Percentiles rank a stretch among this genome's conserved stretches.
Conservation (phyloP, 345 rosid species). For the Capsella bursapastoris region DNA sequence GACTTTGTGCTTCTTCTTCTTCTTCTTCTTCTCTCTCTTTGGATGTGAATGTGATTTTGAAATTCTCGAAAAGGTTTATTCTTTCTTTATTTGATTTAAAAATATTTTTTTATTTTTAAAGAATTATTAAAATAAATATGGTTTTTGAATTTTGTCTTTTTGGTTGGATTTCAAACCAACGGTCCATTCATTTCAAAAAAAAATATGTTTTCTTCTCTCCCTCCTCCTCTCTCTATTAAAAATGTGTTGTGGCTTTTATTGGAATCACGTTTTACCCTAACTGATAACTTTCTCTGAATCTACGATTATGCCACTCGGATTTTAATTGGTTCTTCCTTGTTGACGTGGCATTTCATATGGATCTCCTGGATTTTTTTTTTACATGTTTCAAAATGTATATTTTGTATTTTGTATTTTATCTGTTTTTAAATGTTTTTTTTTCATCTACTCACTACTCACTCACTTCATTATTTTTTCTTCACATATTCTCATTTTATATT, state of each 20-base stretch:
- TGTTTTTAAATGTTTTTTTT: no score
- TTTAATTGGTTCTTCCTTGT: background rate
- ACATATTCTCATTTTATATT: background rate
- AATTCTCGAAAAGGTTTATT: slow-evolving; percentile 40
- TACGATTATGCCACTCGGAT: slow-evolving; percentile 29
- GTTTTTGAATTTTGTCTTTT: slow-evolving; percentile 50
- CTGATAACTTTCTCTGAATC: background rate
- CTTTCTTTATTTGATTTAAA: background rate
- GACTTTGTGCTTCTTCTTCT: slow-evolving; percentile 29
- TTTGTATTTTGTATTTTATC: no score
- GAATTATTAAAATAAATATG: background rate
- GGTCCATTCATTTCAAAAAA: slow-evolving; percentile 70
- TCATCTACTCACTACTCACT: no score
- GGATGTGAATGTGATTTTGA: slow-evolving; percentile 39
- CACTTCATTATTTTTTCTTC: background rate
- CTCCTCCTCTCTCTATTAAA: slow-evolving; percentile 41
- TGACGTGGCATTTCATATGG: slow-evolving; percentile 28
- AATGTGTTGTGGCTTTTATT: slow-evolving; percentile 26
- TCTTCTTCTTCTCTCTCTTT: slow-evolving; percentile 26
- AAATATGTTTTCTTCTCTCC: no score
- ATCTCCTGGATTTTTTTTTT: background rate
- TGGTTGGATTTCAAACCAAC: slow-evolving; percentile 57
- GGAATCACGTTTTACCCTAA: slow-evolving; percentile 37
- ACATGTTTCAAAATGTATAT: background rate
- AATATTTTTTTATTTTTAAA: background rate